Percentiles rank a stretch among this genome's conserved stretches.
Conservation (phyloP, 2,329 filamentous ascomycete species). For the Rutstroemia sp. region DNA sequence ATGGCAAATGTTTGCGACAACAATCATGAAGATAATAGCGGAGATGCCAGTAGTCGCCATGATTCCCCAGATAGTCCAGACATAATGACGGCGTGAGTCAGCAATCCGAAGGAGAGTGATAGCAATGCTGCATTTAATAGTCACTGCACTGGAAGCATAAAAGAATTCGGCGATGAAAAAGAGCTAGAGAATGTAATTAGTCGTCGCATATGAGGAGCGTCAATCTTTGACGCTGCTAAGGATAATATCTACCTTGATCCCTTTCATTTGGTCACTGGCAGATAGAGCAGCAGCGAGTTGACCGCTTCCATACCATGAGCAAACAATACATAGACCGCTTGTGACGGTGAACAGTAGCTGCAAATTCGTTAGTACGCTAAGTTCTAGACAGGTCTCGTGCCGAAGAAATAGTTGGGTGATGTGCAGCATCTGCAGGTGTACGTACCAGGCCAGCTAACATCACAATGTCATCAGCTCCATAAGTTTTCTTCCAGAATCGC, state of each 20-base stretch:
- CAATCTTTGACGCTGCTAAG: background rate
- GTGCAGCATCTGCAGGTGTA: background rate
- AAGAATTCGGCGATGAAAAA: conserved; percentile 35
- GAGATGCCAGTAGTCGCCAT: conserved; percentile 20
- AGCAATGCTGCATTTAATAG: conserved; percentile 29
- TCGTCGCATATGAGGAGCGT: background rate
- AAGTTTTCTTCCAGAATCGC: conserved; percentile 23
- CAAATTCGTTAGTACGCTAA: background rate
- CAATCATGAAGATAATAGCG: conserved; percentile 26
- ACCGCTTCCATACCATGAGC: conserved; percentile 25
- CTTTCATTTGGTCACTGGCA: conserved; percentile 14
- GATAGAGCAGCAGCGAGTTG: conserved; percentile 17
- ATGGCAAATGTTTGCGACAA: conserved; percentile 28
- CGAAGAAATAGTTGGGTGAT: background rate
- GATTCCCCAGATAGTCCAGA: conserved; percentile 24
- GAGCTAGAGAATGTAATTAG: conserved; percentile 20
- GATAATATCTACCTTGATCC: conserved; percentile 18
- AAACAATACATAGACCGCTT: conserved; percentile 20
- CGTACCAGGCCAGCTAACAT: conserved; percentile 26
- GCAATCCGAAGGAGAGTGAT: conserved; percentile 29
- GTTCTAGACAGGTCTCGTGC: background rate
- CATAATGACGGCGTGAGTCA: conserved; percentile 25
- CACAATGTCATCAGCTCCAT: conserved; percentile 24
- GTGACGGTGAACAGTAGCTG: conserved; percentile 6
- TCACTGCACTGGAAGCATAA: conserved; percentile 29